Base-by-base conservation (phyloP, 2,329 filamentous ascomycete species). In the Epichloe sp. region DNA sequence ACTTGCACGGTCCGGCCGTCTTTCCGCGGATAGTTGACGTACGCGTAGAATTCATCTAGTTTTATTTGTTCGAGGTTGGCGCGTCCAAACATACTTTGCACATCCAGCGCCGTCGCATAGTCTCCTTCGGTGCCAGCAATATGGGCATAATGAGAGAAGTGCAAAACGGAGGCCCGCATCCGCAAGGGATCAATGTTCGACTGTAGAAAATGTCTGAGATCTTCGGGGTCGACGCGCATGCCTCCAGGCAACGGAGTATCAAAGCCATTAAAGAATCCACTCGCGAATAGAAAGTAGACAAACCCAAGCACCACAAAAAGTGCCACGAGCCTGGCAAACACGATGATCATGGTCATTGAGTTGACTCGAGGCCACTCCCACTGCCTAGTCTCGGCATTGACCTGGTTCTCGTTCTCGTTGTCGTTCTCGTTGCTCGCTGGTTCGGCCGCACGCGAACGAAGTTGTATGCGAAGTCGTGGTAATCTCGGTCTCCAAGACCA, bases 81-180 rank as follows among this genome's bases (percentile, higher is more conserved):
- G 48, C 76, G 76, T 57, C 72, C 70, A 67, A 96, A 95, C 65
- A 85, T 78, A 60, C 81, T 82, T 66, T 90, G 78, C 50, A 96
- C 80, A 72, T 90, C 94, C 70, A 88, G 79, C 7, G 88, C 91
- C 50, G 95, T 75, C 44, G 85, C 86, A 60, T 85, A 89, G 69
- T 94, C 91, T 46, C 93, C 93, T 69, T 95, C 85, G 3, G 89
- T 95, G n/a, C 93, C 93, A 2, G 88, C 93, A 55, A 97, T 76
- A 66, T 97, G 93, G 55, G 93, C 86, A 63, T 87, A 95, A 51
- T 78, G 79, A 4, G 88, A 91, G 55, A 91, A 81, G 62, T 90
- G 85, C 60, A 79, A 73, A 53, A 95, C 70, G 52, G 86, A 86
- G 41, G 86, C 82, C 56, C 81, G 78, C 64, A 93, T 85, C 48